A percentile compares a stretch with the other conserved stretches of the same genome.
These are phyloP conservation scores for Blastobotrys persicus DNA, from an alignment of 1,139 yeast species.

Conservation along the genomic window DNA sequence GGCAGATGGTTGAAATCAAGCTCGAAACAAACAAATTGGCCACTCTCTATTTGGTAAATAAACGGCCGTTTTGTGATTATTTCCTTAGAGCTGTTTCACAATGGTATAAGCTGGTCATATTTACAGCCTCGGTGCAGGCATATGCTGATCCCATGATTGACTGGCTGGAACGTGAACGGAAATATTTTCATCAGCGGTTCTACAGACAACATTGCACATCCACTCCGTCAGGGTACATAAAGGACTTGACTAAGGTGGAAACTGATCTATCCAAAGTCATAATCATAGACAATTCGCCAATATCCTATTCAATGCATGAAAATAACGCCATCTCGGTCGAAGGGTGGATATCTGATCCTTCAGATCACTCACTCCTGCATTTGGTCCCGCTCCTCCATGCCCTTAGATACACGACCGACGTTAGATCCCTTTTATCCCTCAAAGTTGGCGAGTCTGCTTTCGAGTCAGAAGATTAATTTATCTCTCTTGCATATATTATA, in stretches of 20 bases:
- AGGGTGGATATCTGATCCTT: constrained; percentile 97
- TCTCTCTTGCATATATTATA: neutral
- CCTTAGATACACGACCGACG: constrained; percentile 78
- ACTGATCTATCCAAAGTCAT: constrained; percentile 67
- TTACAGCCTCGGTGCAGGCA: constrained; percentile 91
- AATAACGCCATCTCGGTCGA: constrained; percentile 89
- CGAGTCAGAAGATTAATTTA: constrained; percentile 7
- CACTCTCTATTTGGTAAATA: constrained; percentile 83
- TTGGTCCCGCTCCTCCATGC: constrained; percentile 79
- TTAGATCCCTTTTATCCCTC: constrained; percentile 73
- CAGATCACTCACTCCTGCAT: constrained; percentile 77
- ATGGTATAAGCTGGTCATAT: constrained; percentile 87
- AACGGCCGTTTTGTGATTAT: constrained; percentile 86
- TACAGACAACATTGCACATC: constrained; percentile 81
- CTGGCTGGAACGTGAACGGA: constrained; percentile 64
- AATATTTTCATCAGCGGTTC: constrained; percentile 56
- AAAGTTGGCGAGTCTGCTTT: constrained; percentile 75
- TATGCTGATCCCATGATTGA: constrained; percentile 97
- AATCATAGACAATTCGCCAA: constrained; percentile 88
- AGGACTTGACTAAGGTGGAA: constrained; percentile 63
- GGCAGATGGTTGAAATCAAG: constrained; percentile 83
- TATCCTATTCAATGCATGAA: constrained; percentile 78
- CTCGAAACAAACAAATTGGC: constrained; percentile 57
- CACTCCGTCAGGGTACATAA: constrained; percentile 70
- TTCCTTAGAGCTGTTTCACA: constrained; percentile 73